Percentiles rank a stretch among this genome's conserved stretches.
Conservation (phyloP, 805 yeast genomes). For the Candida namnaoensis region DNA sequence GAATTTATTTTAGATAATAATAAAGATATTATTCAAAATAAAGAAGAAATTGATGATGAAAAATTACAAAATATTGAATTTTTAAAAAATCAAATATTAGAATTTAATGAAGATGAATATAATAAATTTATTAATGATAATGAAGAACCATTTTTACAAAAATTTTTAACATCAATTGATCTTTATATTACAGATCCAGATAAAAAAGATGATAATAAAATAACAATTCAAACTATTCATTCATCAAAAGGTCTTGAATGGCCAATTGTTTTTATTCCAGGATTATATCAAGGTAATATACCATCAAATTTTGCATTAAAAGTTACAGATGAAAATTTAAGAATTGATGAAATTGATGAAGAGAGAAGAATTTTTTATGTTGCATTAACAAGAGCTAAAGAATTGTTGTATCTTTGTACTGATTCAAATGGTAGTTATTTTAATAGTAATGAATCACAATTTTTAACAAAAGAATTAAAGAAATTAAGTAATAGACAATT, state of each 20-base stretch:
- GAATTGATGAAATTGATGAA: conserved; percentile 42
- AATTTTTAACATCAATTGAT: conserved; percentile 26
- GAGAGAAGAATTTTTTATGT: conserved; percentile 85
- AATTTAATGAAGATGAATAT: conserved; percentile 23
- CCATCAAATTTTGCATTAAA: conserved; percentile 48
- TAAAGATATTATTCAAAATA: conserved; percentile 10
- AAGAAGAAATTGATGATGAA: conserved; percentile 17
- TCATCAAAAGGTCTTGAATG: conserved; percentile 93
- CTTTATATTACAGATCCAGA: conserved; percentile 20
- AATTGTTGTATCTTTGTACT: conserved; percentile 31
- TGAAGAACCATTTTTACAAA: conserved; percentile 16
- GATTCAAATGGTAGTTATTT: neutral
- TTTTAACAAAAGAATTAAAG: neutral
- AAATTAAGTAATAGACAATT: neutral
- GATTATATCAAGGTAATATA: conserved; percentile 53
- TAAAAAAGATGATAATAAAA: conserved; percentile 15
- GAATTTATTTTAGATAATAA: conserved; percentile 2
- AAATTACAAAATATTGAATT: conserved; percentile 29
- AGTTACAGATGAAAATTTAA: conserved; percentile 16
- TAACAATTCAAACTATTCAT: conserved; percentile 75
- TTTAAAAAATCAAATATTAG: conserved; percentile 26
- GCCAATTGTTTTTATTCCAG: conserved; percentile 85
- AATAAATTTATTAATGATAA: conserved; percentile 7
- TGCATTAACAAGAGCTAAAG: conserved; percentile 78
- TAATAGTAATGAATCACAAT: neutral